Evolutionary conservation across 2,329 filamentous ascomycete genomes (phyloP), one percentile per base, ranked within the genome.

Genomic region (Mycosphaerelloides madeirae): DNA sequence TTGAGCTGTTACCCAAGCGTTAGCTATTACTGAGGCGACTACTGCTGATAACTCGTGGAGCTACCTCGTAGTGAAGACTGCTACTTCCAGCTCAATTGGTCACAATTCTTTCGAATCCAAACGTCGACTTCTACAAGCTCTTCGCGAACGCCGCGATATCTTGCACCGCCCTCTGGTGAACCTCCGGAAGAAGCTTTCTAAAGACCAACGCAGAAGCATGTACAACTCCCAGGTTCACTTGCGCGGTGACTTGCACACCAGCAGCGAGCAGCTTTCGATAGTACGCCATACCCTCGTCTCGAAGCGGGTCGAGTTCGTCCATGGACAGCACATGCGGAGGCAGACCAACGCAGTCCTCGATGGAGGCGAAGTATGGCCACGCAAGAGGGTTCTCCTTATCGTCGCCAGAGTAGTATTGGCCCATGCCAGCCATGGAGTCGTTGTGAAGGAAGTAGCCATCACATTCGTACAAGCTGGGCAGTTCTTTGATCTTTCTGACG

Each of bases 271-370:
- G 41, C 41, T 58, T 62, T 16, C 57, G 44, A 38, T 49, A 54
- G 29, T 55, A 63, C 6, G 50, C 53, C 47, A 58, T 53, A 3
- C 61, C 61, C 41, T 64, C 61, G 31, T 63, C 60, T 32, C 57
- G 42, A 37, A 63, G 29, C 5, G 60, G 59, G 43, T 63, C 60
- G 3, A 64, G 46, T 49, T 64, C 60, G 29, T 61, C 57, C 52
- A 62, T 57, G 3, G 49, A 46, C 28, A 64, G 25, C 5, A 55
- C 43, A 32, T 55, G 50, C 3, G 59, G 59, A 20, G 60, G 61
- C 7, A 62, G 37, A n/a, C 60, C 61, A 29, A 50, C 50, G 32
- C 61, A 47, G 18, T 60, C 55, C 6, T 62, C 58, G 7, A 51
- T 48, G 3, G 49, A 53, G 1, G 61, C 58, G 34, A 55, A 40